Conservation (phyloP, 208 protist species). For the Trypanosoma conorhini region DNA sequence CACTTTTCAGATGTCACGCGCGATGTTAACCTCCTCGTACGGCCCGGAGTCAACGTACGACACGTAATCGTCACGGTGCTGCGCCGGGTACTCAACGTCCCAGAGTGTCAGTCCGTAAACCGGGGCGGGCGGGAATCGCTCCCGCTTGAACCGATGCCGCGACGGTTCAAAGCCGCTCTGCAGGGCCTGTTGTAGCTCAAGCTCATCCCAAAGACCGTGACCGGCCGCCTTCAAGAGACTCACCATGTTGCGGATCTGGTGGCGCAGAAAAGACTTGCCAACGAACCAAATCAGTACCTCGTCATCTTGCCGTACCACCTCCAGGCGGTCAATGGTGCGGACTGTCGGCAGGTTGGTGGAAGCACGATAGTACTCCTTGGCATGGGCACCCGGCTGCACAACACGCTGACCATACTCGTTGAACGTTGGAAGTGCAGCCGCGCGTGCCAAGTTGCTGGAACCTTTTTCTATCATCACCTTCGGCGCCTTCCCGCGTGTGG, state of each 20-base stretch:
- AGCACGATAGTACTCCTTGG: slow-evolving; percentile 62
- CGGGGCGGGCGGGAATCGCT: slow-evolving; percentile 73
- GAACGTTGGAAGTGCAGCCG: slow-evolving; percentile 80
- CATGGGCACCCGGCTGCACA: slow-evolving; percentile 56
- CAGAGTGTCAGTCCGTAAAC: slow-evolving; percentile 84
- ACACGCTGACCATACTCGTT: slow-evolving; percentile 82
- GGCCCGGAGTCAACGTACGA: slow-evolving; percentile 76
- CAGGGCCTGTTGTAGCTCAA: slow-evolving; percentile 76
- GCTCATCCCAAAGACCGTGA: slow-evolving; percentile 80
- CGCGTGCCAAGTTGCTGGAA: slow-evolving; percentile 60
- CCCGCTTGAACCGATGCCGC: slow-evolving; percentile 64
- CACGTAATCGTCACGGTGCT: slow-evolving; percentile 67
- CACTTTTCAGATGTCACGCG: slow-evolving; percentile 33
- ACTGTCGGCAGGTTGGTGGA: slow-evolving; percentile 80
- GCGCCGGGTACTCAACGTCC: slow-evolving; percentile 80
- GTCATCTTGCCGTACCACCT: slow-evolving; percentile 87
- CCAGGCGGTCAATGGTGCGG: slow-evolving; percentile 77
- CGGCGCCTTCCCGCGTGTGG: slow-evolving; percentile 41
- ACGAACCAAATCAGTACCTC: slow-evolving; percentile 90
- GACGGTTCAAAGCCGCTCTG: slow-evolving; percentile 75
- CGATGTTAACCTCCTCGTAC: slow-evolving; percentile 65
- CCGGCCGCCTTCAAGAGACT: slow-evolving; percentile 76
- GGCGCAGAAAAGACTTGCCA: slow-evolving; percentile 78
- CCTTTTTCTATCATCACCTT: slow-evolving; percentile 67
- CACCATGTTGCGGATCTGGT: slow-evolving; percentile 91